phyloP scores from a whole-genome alignment of 2,329 filamentous ascomycete species.

The Tolypocladium inflatum region DNA sequence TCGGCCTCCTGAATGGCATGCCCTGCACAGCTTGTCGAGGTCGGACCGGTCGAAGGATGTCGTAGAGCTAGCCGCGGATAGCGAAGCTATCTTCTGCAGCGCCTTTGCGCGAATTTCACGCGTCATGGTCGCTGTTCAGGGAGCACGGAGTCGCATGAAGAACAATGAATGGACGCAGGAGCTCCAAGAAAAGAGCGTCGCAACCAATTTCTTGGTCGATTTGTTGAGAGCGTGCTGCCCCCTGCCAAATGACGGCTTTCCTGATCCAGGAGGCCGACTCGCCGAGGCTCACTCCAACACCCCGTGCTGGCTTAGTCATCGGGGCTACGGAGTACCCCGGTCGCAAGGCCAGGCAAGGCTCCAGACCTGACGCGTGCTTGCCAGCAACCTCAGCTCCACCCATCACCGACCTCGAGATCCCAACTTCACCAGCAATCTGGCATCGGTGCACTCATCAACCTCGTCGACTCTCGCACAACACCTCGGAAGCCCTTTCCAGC shows the following conservation, averaged over 20 bases:
- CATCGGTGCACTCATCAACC: background rate
- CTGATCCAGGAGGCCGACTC: background rate
- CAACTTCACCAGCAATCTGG: constrained; percentile 9
- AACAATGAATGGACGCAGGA: background rate
- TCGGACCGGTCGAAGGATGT: constrained; percentile 52
- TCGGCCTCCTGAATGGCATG: constrained; percentile 39
- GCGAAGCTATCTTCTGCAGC: constrained; percentile 54
- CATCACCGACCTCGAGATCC: constrained; percentile 1
- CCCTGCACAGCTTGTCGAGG: constrained; percentile 51
- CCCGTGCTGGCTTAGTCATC: constrained; percentile 28
- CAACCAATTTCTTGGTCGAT: background rate
- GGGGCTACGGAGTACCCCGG: constrained; percentile 19
- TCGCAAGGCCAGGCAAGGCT: constrained; percentile 33
- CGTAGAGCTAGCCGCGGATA: constrained; percentile 46
- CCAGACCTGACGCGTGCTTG: constrained; percentile 36
- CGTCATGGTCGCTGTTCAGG: constrained; percentile 26
- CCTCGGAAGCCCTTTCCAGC: constrained; percentile 1
- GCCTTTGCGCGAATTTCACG: constrained; percentile 52
- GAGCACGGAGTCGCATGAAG: background rate
- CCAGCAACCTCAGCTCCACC: constrained; percentile 17
- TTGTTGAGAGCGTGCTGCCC: background rate
- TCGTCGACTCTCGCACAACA: background rate
- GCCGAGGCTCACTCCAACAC: background rate
- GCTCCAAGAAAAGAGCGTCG: background rate
- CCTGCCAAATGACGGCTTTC: background rate